phyloP scores from a whole-genome alignment of 1,139 yeast species.

The Sporopachydermia cereana region DNA sequence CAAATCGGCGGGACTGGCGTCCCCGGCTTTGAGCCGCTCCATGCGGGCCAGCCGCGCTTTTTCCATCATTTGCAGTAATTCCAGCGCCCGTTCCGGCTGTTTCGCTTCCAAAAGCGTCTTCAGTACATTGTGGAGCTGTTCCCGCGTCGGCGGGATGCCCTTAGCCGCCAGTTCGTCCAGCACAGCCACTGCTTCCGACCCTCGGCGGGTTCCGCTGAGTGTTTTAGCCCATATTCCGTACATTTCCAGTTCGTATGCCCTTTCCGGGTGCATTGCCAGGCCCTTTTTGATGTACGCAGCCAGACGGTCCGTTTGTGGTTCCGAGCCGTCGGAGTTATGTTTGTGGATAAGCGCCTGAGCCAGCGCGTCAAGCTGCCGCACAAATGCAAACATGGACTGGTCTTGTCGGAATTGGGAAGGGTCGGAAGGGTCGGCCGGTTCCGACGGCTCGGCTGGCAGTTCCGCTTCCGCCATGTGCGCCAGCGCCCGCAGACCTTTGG shows the following conservation, averaged over 20 bases:
- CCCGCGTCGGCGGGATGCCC: constrained; percentile 13
- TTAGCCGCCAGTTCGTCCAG: constrained; percentile 17
- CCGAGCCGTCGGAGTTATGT: neutral
- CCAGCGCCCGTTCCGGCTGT: constrained; percentile 14
- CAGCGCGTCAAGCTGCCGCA: neutral
- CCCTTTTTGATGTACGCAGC: neutral
- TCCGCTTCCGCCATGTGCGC: neutral
- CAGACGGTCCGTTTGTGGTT: neutral
- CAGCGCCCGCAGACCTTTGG: neutral
- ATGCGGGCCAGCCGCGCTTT: neutral
- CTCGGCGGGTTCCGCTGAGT: constrained; percentile 16
- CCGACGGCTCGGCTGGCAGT: neutral
- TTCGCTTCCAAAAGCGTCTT: constrained; percentile 15
- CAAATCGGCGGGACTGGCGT: neutral
- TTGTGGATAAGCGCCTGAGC: neutral
- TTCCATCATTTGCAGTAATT: constrained; percentile 15
- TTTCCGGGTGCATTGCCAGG: neutral
- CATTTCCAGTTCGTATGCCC: constrained; percentile 11
- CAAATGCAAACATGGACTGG: neutral
- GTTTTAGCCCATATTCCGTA: constrained; percentile 20
- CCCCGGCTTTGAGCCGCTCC: neutral
- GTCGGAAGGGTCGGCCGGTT: too few relatives aligned
- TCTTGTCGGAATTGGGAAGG: neutral
- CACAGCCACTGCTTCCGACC: constrained; percentile 16
- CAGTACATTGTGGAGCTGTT: constrained; percentile 14